phyloP scores from a whole-genome alignment of 2,329 filamentous ascomycete species.

The Didymella arachidicola region DNA sequence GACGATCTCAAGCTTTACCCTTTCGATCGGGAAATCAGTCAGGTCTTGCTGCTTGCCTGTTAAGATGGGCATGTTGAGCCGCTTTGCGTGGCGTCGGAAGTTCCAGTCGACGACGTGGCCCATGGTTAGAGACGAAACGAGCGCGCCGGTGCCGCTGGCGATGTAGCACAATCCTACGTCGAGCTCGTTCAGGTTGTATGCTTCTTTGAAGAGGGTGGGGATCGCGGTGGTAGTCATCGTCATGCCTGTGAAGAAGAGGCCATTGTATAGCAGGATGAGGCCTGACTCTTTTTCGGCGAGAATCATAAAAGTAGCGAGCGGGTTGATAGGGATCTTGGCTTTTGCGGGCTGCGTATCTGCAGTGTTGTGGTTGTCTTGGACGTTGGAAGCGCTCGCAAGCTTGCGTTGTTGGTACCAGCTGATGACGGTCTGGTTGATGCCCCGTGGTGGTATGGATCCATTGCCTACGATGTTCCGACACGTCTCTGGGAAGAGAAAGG shows the following conservation, averaged over 20 bases:
- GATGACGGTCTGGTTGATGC: conserved; percentile 42
- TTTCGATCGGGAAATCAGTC: conserved; percentile 61
- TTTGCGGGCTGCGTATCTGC: conserved; percentile 16
- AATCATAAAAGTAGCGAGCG: conserved; percentile 39
- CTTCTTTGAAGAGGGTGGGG: conserved; percentile 37
- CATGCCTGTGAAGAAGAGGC: conserved; percentile 46
- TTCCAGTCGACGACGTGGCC: conserved; percentile 70
- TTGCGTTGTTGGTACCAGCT: conserved; percentile 41
- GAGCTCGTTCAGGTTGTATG: conserved; percentile 42
- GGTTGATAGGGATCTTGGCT: conserved; percentile 36
- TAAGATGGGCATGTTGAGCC: conserved; percentile 67
- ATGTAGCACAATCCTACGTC: conserved; percentile 45
- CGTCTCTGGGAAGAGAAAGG: conserved; percentile 55
- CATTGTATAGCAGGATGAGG: conserved; percentile 43
- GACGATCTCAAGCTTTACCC: conserved; percentile 53
- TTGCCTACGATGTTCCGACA: conserved; percentile 56
- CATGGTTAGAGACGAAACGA: conserved; percentile 39
- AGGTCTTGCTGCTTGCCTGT: conserved; percentile 64
- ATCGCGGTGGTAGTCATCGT: conserved; percentile 40
- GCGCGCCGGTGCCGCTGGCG: conserved; percentile 36
- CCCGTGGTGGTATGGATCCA: conserved; percentile 44
- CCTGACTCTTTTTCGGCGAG: conserved; percentile 43
- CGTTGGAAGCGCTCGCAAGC: conserved; percentile 7
- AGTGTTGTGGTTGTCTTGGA: neutral
- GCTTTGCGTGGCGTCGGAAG: conserved; percentile 71